phyloP scores from a whole-genome alignment of 352 stramenopile genomes.

The Pythium aquatile region DNA sequence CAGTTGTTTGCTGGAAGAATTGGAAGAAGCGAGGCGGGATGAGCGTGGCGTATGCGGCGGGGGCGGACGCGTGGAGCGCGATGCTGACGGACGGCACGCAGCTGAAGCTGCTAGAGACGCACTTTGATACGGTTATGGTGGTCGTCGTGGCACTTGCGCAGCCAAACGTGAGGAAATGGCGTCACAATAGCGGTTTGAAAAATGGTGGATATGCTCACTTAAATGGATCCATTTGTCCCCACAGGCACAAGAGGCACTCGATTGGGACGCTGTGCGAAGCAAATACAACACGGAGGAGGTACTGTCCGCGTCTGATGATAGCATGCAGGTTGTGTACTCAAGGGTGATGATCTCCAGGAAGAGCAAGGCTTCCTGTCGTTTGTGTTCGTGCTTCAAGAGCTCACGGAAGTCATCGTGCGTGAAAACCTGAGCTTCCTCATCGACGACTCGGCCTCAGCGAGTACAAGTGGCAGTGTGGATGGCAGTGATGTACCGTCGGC shows the following conservation, averaged over 20 bases:
- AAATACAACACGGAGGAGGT: conserved; percentile 8
- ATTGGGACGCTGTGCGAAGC: conserved; percentile 22
- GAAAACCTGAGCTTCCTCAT: conserved; percentile 60
- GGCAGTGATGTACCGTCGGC: conserved; percentile 12
- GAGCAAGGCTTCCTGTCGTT: conserved; percentile 41
- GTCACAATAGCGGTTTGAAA: conserved; percentile 1
- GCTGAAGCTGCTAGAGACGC: conserved; percentile 27
- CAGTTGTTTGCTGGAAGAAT: not conserved
- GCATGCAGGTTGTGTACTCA: not conserved
- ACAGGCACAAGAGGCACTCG: conserved; percentile 13
- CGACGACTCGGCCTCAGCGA: conserved; percentile 11
- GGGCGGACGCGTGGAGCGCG: conserved; percentile 41
- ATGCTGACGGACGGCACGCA: conserved; percentile 32
- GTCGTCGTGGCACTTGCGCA: conserved; percentile 38
- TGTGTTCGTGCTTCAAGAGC: conserved; percentile 34
- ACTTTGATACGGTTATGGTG: conserved; percentile 31
- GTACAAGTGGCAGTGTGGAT: not conserved
- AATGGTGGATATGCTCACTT: not conserved
- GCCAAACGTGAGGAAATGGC: conserved; percentile 1
- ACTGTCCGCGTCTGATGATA: not conserved
- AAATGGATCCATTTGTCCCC: not conserved
- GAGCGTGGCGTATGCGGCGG: conserved; percentile 29
- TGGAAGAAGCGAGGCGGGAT: conserved; percentile 1
- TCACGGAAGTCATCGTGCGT: conserved; percentile 47
- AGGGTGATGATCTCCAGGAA: conserved; percentile 24